A percentile compares a stretch with the other conserved stretches of the same genome.
These are phyloP conservation scores for Scopulariopsis brevicaulis DNA, from an alignment of 2,329 filamentous ascomycete genomes.

Conservation along the genomic window DNA sequence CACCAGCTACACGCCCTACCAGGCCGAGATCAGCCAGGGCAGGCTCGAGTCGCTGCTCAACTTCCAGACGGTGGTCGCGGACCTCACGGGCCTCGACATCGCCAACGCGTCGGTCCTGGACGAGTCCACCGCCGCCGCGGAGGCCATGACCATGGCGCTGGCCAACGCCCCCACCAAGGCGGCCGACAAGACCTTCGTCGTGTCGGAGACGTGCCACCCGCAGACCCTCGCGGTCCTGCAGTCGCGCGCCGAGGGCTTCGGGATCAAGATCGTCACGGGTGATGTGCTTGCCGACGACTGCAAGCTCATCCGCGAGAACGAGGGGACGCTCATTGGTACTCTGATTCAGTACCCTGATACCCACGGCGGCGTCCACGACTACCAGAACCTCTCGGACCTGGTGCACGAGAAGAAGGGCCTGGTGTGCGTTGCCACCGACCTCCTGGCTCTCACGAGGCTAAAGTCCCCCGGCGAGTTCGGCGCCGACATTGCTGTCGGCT, in stretches of 20 bases:
- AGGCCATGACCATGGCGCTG: constrained; percentile 90
- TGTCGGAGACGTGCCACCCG: constrained; percentile 72
- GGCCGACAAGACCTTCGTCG: constrained; percentile 68
- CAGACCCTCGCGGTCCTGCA: constrained; percentile 77
- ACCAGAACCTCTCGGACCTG: constrained; percentile 58
- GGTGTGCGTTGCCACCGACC: constrained; percentile 80
- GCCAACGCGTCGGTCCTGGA: constrained; percentile 87
- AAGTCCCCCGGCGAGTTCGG: constrained; percentile 90
- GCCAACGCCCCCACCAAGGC: constrained; percentile 68
- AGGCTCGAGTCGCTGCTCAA: constrained; percentile 85
- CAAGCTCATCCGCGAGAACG: constrained; percentile 59
- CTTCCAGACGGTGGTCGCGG: constrained; percentile 90
- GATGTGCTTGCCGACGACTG: constrained; percentile 55
- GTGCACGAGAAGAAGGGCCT: constrained; percentile 70
- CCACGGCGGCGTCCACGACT: constrained; percentile 70
- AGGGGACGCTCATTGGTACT: constrained; percentile 75
- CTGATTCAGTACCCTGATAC: constrained; percentile 94
- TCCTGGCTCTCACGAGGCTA: constrained; percentile 75
- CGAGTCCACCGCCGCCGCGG: constrained; percentile 83
- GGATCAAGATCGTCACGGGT: constrained; percentile 63
- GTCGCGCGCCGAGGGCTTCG: constrained; percentile 84
- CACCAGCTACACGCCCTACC: constrained; percentile 95
- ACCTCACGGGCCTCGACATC: constrained; percentile 77
- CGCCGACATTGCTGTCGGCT: constrained; percentile 90
- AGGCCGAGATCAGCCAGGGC: constrained; percentile 94